Evolutionary conservation across 1,139 yeast species (phyloP), one percentile per base, ranked within the genome.

Genomic region (Yamadazyma diospyri): DNA sequence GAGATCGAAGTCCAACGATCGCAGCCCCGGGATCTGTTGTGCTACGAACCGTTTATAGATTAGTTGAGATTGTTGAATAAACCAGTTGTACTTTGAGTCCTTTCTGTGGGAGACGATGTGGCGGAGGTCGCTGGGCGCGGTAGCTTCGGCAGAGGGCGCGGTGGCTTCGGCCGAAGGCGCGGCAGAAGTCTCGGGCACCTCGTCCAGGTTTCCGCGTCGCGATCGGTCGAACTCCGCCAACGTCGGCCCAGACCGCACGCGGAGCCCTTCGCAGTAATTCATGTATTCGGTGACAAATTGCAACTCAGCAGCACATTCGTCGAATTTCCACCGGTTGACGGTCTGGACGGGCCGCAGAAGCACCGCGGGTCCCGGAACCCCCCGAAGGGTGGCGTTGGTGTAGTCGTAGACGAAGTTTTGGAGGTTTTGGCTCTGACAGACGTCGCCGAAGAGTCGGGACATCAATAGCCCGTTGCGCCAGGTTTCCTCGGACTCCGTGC

Each of bases 391-490:
- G 3, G 43, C 30, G 47, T 49, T 57, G 35, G 43, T 43, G 1
- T 39, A 23, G 36, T 72, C 78, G 40, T 57, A 70, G 4, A 33
- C 16, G 32, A 60, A 68, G 2, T 35, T 35, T 0, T 25, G 20
- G 0, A 40, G 37, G 2, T 26, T 33, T 1, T 37, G 39, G 3
- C 29, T 22, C 7, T 6, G 11, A 37, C 77, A 70, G 3, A 59
- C 41, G 22, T 56, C 58, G 0, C 76, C 77, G 57, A 73, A 75
- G 1, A 68, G 45, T 25, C 75, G 48, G 4, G 51, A 39, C 62
- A 75, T 68, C 4, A 60, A 47, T 39, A 69, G 65, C 1, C 78
- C 78, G 19, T 51, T 43, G 9, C 39, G 36, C 75, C 76, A 73
- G 0, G 61, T 43, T 1, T 43, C 34, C 6, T 35, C 38, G 0